Conservation (phyloP, 192 early-diverging fungal genomes). For the Diversispora epigaea region DNA sequence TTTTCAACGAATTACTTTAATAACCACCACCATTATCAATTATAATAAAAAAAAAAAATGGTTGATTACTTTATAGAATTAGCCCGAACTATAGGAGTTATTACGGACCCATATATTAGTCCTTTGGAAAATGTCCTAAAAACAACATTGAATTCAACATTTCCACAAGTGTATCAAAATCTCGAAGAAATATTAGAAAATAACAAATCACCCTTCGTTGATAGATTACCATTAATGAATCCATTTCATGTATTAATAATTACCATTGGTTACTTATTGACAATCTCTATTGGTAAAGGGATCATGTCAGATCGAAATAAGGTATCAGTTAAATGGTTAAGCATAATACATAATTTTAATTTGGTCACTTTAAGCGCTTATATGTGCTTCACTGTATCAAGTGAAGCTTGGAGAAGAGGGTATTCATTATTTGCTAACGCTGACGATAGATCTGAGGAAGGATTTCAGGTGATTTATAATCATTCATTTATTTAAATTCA, state of each 20-base stretch:
- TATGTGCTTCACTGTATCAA: constrained; percentile 53
- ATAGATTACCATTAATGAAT: constrained; percentile 62
- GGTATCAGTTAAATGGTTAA: constrained; percentile 51
- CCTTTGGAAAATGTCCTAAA: constrained; percentile 17
- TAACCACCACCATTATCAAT: neutral
- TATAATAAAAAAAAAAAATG: neutral
- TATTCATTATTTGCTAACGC: constrained; percentile 55
- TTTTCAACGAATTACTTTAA: too few relatives aligned
- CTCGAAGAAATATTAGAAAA: constrained; percentile 34
- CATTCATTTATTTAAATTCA: neutral
- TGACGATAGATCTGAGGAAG: constrained; percentile 48
- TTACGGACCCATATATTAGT: neutral
- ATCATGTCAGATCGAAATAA: constrained; percentile 51
- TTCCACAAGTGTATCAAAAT: constrained; percentile 35
- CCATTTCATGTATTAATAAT: constrained; percentile 60
- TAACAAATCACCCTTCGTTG: constrained; percentile 38
- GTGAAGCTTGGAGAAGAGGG: constrained; percentile 46
- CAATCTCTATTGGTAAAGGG: constrained; percentile 48
- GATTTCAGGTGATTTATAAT: constrained; percentile 42
- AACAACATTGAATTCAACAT: neutral
- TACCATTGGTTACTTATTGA: constrained; percentile 45
- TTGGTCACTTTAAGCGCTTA: constrained; percentile 56
- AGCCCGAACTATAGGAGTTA: neutral
- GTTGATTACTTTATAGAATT: constrained; percentile 26
- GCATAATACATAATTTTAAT: constrained; percentile 56